A percentile compares a stretch with the other conserved stretches of the same genome.
Conservation (phyloP, 169 alveolate genomes). For the Cryptosporidium andersoni region DNA sequence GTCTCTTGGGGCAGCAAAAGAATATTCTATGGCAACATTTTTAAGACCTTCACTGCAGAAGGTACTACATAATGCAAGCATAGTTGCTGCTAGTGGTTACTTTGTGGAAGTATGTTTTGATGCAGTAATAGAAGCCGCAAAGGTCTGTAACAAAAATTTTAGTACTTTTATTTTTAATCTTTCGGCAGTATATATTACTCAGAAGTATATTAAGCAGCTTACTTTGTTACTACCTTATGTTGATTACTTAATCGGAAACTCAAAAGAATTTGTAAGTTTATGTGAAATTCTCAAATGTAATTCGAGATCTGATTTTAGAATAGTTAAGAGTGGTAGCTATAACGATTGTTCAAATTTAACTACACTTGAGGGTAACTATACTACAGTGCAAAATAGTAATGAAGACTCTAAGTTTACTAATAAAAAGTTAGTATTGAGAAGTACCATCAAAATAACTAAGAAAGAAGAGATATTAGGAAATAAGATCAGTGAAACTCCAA, state of each 20-base stretch:
- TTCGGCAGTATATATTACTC: constrained; percentile 37
- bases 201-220: constrained; percentile 21
- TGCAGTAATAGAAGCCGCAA: constrained; percentile 39
- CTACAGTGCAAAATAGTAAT: too few species aligned
- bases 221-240: constrained; percentile 13
- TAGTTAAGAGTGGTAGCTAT: too few species aligned
- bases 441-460: not conserved
- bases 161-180: constrained; percentile 45
- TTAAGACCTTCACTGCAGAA: constrained; percentile 13
- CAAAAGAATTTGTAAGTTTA: constrained; percentile 20
- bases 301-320: too few species aligned
- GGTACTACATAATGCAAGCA: constrained; percentile 2
- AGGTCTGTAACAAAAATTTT: not conserved
- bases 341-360: too few species aligned
- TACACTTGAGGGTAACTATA: too few species aligned
- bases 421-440: not conserved
- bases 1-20: constrained; percentile 59
- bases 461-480: not conserved
- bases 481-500: not conserved
- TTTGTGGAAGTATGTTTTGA: constrained; percentile 64
- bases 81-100: constrained; percentile 63
- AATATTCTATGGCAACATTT: constrained; percentile 32
- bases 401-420: not conserved
- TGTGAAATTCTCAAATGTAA: constrained; percentile 3
- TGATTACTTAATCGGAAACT: constrained; percentile 47